Evolutionary conservation across 169 alveolate genomes (phyloP), one percentile per base, ranked within the genome.

Genomic region (Theileria equi): DNA sequence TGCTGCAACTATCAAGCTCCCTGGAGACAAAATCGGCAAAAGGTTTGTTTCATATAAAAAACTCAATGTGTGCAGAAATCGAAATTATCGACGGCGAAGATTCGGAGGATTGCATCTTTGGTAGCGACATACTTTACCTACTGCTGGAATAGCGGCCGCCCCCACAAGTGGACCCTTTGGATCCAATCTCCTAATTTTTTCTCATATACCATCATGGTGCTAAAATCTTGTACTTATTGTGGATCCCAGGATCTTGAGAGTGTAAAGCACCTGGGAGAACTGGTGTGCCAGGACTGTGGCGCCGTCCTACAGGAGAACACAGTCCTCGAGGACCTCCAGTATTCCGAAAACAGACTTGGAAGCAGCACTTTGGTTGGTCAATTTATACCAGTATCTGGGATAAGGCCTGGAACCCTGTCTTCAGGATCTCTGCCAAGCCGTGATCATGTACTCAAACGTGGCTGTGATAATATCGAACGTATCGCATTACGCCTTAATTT

Each of bases 281-380:
- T 89, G 40, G 82, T 90, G 66, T 90, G 95, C 72, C 83, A 81
- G 21, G 83, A 80, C 55, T 90, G 95, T 59, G 95, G 95, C 3
- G 83, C 93, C 0, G 95, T 90, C 32, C 62, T 90, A 28, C 93
- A 90, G 80, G 95, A 90, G 76, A 89, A 84, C 66, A 81, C 88
- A 36, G 87, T 90, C 45, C 88, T 90, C 6, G 94, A 89, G 55
- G 91, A 88, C 4, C 64, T 89, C 47, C 91, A 89, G 48, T 90
- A 84, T 63, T 76, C 91, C 19, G 94, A 90, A 41, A 89, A 76
- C 47, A 68, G 84, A 41, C 71, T 85, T 50, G 95, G 94, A 5
- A 84, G 81, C 29, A 72, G 88, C 68, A 81, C 89, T 41, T 78
- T 89, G 82, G 77, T 90, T 49, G 94, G 94, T 10, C 92, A 88